Conservation (phyloP, 352 stramenopile genomes). For the Paralagenidium karlingii region DNA sequence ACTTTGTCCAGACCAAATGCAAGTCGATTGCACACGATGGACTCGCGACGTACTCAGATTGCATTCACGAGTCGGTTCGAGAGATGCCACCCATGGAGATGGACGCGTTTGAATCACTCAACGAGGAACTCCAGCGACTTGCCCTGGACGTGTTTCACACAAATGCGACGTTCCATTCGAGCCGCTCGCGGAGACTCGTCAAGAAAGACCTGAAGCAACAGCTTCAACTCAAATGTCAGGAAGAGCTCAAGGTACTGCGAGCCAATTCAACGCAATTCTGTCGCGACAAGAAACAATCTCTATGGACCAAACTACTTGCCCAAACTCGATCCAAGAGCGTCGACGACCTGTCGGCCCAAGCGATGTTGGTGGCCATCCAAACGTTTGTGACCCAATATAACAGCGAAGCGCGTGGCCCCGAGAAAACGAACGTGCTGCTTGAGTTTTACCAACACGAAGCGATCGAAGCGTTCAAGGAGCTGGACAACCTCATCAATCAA, state of each 20-base stretch:
- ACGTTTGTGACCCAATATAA: constrained; percentile 40
- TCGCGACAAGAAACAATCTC: constrained; percentile 14
- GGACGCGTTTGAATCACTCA: constrained; percentile 41
- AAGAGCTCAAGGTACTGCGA: constrained; percentile 21
- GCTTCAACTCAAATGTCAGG: constrained; percentile 22
- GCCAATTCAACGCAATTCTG: constrained; percentile 38
- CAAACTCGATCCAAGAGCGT: background rate
- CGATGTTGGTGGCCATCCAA: constrained; percentile 27
- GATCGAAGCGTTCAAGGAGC: constrained; percentile 31
- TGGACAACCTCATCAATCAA: constrained; percentile 32
- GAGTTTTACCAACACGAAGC: constrained; percentile 46
- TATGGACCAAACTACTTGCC: constrained; percentile 26
- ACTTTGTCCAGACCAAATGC: constrained; percentile 46
- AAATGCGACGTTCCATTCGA: constrained; percentile 20
- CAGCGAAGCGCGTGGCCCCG: constrained; percentile 28
- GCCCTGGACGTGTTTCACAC: constrained; percentile 56
- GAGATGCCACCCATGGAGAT: constrained; percentile 53
- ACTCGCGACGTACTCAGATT: constrained; percentile 60
- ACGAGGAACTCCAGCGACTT: constrained; percentile 55
- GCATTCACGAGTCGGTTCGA: constrained; percentile 36
- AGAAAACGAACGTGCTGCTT: constrained; percentile 30
- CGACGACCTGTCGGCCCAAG: constrained; percentile 9
- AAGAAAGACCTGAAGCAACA: constrained; percentile 34
- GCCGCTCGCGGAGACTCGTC: constrained; percentile 20
- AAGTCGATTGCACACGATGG: constrained; percentile 34